Base-by-base conservation (phyloP, 257 asterid species). In the Solanum bulbocastanum region DNA sequence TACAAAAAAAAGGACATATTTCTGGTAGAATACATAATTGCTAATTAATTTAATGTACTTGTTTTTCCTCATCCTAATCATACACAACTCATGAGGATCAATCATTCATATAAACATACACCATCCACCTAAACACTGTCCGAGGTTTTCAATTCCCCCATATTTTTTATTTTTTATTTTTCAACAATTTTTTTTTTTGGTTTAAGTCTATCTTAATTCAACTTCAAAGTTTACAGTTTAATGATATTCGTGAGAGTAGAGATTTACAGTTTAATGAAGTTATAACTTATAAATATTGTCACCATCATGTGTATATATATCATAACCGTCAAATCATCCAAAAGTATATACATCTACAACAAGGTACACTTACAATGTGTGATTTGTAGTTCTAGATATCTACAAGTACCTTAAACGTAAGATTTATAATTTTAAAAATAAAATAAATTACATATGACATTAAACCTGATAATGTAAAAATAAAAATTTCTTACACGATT, bases 121-220 rank as follows among this genome's bases (percentile, higher is more conserved):
- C 10, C 20, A 82, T 87, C 89, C 87, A 87, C 83, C 83, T 27
- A 79, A 65, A 65, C 52, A n/a, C 74, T 18, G 56, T 83, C 91
- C 89, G 83, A 83, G 83, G 81, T 60, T 83, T 32, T 68, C 8
- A 68, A 27, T 86, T 79, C 88, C 78, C 76, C 36, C 6, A 15
- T 15, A 2, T 9, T 5, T 30, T 14, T 32, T 25, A 30, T 5
- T 5, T 22, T 20, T 49, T 16, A 16, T 10, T 22, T 37, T 35
- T 73, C 40, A 35, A 16, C 25, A 1, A 5, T 71, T 32, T 32
- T 71, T 71, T 12, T 23, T 52, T 52, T 52, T 18, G 10, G 12
- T 13, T 76, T 76, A 39, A 76, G 6, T 30, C 25, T n/a, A 3
- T 76, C 33, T 14, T 78, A 42, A n/a, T 76, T 40, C 36, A 40